Base-by-base conservation (phyloP, 2,329 filamentous ascomycete species). In the Stagonosporopsis cucurbitacearum region DNA sequence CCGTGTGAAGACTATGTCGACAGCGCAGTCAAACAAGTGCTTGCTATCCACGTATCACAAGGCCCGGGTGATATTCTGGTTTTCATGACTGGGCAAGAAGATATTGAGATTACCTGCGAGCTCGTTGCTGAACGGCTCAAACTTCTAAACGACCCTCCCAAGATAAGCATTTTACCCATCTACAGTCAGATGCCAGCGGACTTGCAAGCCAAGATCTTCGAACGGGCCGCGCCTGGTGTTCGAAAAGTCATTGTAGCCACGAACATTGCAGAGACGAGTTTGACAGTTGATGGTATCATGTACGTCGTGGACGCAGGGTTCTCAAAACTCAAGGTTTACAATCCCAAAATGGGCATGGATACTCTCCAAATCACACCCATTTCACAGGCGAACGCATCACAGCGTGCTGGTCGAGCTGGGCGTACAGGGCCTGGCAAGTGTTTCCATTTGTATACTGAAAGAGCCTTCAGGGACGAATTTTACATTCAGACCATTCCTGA, bases 171-270 rank as follows among this genome's bases (percentile, higher is more conserved):
- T 50, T 78, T 99, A 25, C 96, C 96, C 0, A 98, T 99, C 51
- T 99, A 99, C 85, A 97, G 92, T 82, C 95, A 99, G 76, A 97
- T 99, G 95, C 96, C 95, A 2, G 95, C 95, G 30, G 96, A 99
- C 75, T 80, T 99, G 32, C 96, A 99, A 76, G 92, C 95, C 57
- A 98, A 96, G 77, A 99, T 99, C 63, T 99, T 99, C 68, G 94
- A 99, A 71, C 87, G 88, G 63, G 95, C 96, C 2, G 82, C 91
- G 2, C 89, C 93, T 0, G 95, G 95, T 1, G 93, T 96, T 4
- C 88, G 95, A 55, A 99, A 99, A 74, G 96, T 96, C 68, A 96
- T 99, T 62, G 94, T 99, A 36, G 95, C 96, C 1, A 99, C 95
- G 28, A 99, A 99, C 69, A 99, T 99, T 75, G 95, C 95, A 2